Evolutionary conservation across 768 basidiomycete species (phyloP), one percentile per base, ranked within the genome.

Genomic region (Phanerochaete sordida): DNA sequence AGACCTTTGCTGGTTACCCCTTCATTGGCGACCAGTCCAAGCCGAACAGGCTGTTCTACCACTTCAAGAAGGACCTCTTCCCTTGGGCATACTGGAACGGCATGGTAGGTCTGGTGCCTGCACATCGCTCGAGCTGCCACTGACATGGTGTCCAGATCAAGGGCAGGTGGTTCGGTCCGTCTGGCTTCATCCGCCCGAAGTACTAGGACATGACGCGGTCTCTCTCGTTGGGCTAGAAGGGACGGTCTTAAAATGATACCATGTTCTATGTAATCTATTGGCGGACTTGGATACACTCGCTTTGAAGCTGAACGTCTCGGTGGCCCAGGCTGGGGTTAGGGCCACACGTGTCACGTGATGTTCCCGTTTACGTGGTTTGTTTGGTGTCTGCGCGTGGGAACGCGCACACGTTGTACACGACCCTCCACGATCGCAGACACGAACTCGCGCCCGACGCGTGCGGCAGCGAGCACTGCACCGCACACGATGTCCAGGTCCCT

Each of bases 1-100:
- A 98, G 75, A 83, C 91, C 0, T 98, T 99, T 68, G 74, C 81
- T 16, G 68, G 73, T 2, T 45, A 15, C 24, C 61, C 56, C n/a
- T 75, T 82, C 65, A 74, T 93, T 24, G 83, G 83, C 31, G 86
- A 96, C 70, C 95, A 97, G 74, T 72, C 77, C n/a, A 84, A 81
- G 60, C 88, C 87, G 37, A 81, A 87, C 67, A 80, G 87, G 92
- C 62, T 85, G 3, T 95, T 90, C 79, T 97, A 94, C 75, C 85
- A 95, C 73, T 74, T 98, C 53, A 95, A 95, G 75, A 95, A 88
- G 81, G 87, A 77, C 55, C 56, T 90, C 28, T 90, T 91, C 77
- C 88, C 88, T n/a, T 80, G 77, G 72, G 84, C 79, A 11, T 93
- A 93, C 73, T 93, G 87, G 87, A 84, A 85, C 59, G 76, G 77